Base-by-base conservation (phyloP, 331 rosid genomes). In the Acacia pycnantha region DNA sequence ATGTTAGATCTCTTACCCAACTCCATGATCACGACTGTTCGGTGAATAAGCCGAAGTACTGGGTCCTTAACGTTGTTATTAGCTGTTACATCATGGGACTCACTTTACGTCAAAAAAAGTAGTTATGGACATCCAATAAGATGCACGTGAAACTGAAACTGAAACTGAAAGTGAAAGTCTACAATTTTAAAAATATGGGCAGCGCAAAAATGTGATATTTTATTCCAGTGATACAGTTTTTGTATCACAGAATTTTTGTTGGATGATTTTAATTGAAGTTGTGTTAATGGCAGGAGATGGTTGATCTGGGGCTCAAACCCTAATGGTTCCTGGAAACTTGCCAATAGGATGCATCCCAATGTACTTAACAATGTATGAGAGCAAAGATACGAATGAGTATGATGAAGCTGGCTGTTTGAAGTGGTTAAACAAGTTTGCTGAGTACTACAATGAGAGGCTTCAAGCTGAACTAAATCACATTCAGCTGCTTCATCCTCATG, bases 361-460 rank as follows among this genome's bases (percentile, higher is more conserved):
- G 6, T 84, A 84, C 54, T 84, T 91, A 33, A 82, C 89, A 40
- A 0, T 0, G 0, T 91, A 80, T 58, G 77, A 82, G 77, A 87
- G 87, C 15, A 16, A 8, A 19, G 84, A 85, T 76, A 56, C 59
- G 66, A 73, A 1, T 2, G 73, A 85, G 22, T 82, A 91, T 46
- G 87, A 90, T 18, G 10, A 53, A 84, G 78, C 58, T 24, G 92
- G 92, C 3, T 90, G 94, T 29, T 40, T 68, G 50, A 10, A 21
- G 15, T 37, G 73, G 73, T 40, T 68, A 21, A 68, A 68, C 73
- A 41, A 79, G 35, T 87, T 85, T 11, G 68, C 70, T 33, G 74
- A 81, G 76, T 82, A 81, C 72, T 86, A 85, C 89, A 89, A 87
- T 44, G 80, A 78, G 2, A 70, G 85, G 35, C 91, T 90, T 40